Evolutionary conservation across 257 asterid species (phyloP).

Genomic region (Penstemon eatonii): DNA sequence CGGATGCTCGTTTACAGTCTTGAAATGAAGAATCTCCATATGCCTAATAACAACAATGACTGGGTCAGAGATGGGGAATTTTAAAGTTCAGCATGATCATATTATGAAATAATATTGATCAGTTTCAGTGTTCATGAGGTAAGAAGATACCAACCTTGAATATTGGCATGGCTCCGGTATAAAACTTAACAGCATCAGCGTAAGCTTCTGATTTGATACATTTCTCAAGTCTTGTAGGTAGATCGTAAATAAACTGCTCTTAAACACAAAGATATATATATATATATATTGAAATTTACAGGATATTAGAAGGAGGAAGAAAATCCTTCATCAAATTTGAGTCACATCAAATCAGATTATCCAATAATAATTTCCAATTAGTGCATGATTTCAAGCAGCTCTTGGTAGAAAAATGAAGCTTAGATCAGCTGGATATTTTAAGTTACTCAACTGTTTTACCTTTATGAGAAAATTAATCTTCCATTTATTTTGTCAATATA

Average conservation of each 20-base stretch:
- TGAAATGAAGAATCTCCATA: conserved; percentile 95
- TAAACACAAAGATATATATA: conserved; percentile 43
- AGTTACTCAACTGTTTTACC: background rate
- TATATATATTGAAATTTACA: conserved; percentile 31
- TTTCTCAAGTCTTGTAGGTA: conserved; percentile 86
- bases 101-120: conserved; percentile 18
- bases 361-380: conserved; percentile 3
- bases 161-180: conserved; percentile 95
- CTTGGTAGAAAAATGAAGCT: conserved; percentile 2
- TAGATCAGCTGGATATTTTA: conserved; percentile 16
- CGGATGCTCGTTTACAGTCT: conserved; percentile 93
- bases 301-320: conserved; percentile 8
- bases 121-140: conserved; percentile 4
- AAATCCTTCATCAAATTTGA: background rate
- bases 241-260: conserved; percentile 96
- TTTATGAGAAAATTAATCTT: background rate
- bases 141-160: conserved; percentile 64
- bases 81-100: conserved; percentile 18
- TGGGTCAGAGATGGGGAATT: conserved; percentile 23
- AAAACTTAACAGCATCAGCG: conserved; percentile 92
- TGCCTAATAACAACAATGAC: conserved; percentile 47
- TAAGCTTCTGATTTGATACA: conserved; percentile 95
- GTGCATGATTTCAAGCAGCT: background rate
- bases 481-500: conserved; percentile 9
- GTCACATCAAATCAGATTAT: background rate